These are phyloP conservation scores for Gnomoniopsis smithogilvyi DNA, from an alignment of 2,329 filamentous ascomycete species.

Conservation along the genomic window DNA sequence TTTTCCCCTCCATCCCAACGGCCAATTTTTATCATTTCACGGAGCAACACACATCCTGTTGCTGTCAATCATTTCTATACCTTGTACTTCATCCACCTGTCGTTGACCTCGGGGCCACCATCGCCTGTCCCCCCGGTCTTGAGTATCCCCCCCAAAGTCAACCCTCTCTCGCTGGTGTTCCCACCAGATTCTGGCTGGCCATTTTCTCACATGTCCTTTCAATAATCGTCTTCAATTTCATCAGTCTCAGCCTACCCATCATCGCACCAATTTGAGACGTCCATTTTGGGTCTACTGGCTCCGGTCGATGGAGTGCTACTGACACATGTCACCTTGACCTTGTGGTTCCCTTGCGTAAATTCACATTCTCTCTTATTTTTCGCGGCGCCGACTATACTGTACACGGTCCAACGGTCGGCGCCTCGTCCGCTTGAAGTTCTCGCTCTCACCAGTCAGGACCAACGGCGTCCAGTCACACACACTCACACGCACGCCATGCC, in stretches of 20 bases:
- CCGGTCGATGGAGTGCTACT: conserved; percentile 8
- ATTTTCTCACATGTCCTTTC: background rate
- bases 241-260: background rate
- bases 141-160: background rate
- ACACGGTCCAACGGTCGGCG: conserved; percentile 17
- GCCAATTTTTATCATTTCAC: background rate
- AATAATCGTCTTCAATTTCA: background rate
- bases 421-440: conserved; percentile 5
- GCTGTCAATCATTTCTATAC: background rate
- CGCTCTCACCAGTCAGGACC: background rate
- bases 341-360: conserved; percentile 4
- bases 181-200: background rate
- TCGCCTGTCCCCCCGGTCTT: background rate
- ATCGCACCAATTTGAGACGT: background rate
- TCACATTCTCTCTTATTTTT: conserved; percentile 2
- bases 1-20: background rate
- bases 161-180: background rate
- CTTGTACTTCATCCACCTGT: background rate
- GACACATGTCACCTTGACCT: conserved; percentile 10
- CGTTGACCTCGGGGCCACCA: background rate
- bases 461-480: conserved; percentile 10
- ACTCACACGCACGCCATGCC: conserved; percentile 25
- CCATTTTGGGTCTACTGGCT: conserved; percentile 6
- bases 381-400: conserved; percentile 17
- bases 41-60: background rate